Percentiles rank a stretch among this genome's conserved stretches.
Evolutionary conservation across 805 yeast species (phyloP).

Genomic region (Scheffersomyces stipitis): DNA sequence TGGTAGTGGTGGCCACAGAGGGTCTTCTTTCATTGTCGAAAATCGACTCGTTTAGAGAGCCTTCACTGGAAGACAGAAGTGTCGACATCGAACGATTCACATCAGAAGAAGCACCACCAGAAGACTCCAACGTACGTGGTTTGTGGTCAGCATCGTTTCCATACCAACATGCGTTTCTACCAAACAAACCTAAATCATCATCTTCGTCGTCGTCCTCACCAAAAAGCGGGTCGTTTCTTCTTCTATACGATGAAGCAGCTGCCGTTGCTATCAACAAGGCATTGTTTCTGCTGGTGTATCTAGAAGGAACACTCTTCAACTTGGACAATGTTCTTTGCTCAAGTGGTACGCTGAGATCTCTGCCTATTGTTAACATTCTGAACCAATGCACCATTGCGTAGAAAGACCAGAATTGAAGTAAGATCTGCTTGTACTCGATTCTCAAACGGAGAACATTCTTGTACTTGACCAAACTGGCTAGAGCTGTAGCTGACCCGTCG

Average conservation of each 20-base stretch:
- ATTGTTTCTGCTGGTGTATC: constrained; percentile 18
- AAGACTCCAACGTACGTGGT: too few relatives aligned
- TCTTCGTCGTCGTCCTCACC: background rate
- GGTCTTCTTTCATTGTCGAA: background rate
- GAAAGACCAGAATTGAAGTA: constrained; percentile 44
- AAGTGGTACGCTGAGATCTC: constrained; percentile 31
- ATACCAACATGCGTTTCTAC: too few relatives aligned
- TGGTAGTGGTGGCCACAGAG: background rate
- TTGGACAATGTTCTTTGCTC: constrained; percentile 24
- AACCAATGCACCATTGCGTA: constrained; percentile 39
- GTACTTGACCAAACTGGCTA: constrained; percentile 25
- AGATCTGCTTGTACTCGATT: constrained; percentile 37
- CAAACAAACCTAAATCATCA: background rate
- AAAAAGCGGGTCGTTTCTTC: background rate
- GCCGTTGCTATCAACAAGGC: constrained; percentile 21
- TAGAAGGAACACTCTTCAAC: constrained; percentile 26
- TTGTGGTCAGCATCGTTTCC: too few relatives aligned
- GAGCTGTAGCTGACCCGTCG: constrained; percentile 1
- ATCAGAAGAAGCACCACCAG: background rate
- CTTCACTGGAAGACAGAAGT: background rate
- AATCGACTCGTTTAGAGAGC: background rate
- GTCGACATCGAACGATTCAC: too few relatives aligned
- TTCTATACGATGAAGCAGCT: constrained; percentile 15
- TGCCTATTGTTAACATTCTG: constrained; percentile 32
- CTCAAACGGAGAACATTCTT: constrained; percentile 36